These are phyloP conservation scores for Mycena venus DNA, from an alignment of 768 basidiomycete genomes.

Conservation along the genomic window DNA sequence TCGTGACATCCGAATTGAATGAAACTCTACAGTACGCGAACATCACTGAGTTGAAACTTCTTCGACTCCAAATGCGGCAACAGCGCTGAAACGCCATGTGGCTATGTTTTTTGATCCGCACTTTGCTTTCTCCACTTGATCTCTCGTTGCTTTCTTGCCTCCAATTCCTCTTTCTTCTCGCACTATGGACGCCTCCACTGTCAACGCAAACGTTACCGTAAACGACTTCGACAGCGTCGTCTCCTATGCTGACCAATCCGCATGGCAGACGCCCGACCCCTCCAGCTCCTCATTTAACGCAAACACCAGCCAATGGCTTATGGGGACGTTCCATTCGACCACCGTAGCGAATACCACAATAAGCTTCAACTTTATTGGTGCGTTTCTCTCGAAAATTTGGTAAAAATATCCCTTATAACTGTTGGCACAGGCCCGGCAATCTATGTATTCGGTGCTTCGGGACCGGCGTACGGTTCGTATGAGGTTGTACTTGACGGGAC, in stretches of 20 bases:
- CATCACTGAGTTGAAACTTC: too few relatives aligned
- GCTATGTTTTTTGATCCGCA: background rate
- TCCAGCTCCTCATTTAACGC: constrained; percentile 53
- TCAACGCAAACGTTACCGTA: constrained; percentile 59
- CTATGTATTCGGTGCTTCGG: constrained; percentile 57
- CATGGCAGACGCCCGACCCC: constrained; percentile 63
- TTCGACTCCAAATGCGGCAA: background rate
- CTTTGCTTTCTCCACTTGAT: background rate
- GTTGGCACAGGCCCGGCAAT: constrained; percentile 60
- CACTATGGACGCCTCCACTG: constrained; percentile 60
- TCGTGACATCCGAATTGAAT: too few relatives aligned
- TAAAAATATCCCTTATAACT: too few relatives aligned
- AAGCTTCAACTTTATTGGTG: constrained; percentile 59
- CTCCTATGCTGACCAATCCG: constrained; percentile 53
- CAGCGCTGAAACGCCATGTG: background rate
- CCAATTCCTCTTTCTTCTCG: too few relatives aligned
- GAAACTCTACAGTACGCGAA: too few relatives aligned
- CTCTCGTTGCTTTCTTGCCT: too few relatives aligned
- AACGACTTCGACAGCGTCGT: constrained; percentile 64
- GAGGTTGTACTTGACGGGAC: constrained; percentile 54
- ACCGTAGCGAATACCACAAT: constrained; percentile 51
- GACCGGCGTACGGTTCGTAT: constrained; percentile 58
- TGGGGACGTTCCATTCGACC: constrained; percentile 61
- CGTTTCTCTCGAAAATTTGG: background rate
- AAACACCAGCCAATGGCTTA: constrained; percentile 51